Evolutionary conservation across 345 rosid genomes (phyloP), one percentile per base, ranked within the genome.

Genomic region (Eucalyptus pauciflora): DNA sequence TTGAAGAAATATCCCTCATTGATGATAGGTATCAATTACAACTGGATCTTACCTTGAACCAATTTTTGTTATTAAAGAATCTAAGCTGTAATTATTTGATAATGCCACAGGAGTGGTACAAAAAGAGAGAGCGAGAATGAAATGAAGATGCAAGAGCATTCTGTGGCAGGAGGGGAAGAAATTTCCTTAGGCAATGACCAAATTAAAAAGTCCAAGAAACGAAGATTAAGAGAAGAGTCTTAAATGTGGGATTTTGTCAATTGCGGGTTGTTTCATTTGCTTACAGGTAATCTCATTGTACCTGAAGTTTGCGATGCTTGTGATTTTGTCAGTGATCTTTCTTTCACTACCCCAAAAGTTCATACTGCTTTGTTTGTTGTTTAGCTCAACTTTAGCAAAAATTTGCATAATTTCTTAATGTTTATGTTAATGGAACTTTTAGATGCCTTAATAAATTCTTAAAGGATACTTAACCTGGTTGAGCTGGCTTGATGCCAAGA

Each of bases 21-120:
- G 92, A 94, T n/a, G 92, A 94, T 88, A 92, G 94, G 96, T 95
- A 85, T 89, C 89, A 45, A 12, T 50, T 88, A 89, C 6, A 88
- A 64, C 71, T 25, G 37, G 64, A 76, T 76, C 85, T 22, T 41
- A 52, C 48, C 85, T 41, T 41, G 14, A 76, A 76, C 5, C 85
- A 76, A 20, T 76, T 76, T 48, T 76, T 76, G 15, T 76, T 41
- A 20, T 76, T 50, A 85, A 41, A 41, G 41, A n/a, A n/a, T 33
- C 7, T n/a, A 31, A 62, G 8, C 33, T 29, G 41, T 87, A 86
- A 60, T 52, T 90, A 10, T 85, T 14, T 37, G 37, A 88, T 50
- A 41, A 18, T n/a, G 27, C 67, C 86, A 49, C 85, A 92, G 95
- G 91, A 89, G 89, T 87, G 86, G 27, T 85, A 92, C 86, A 89